Conservation (phyloP, 208 protist genomes). For the Wallacemonas sp. region DNA sequence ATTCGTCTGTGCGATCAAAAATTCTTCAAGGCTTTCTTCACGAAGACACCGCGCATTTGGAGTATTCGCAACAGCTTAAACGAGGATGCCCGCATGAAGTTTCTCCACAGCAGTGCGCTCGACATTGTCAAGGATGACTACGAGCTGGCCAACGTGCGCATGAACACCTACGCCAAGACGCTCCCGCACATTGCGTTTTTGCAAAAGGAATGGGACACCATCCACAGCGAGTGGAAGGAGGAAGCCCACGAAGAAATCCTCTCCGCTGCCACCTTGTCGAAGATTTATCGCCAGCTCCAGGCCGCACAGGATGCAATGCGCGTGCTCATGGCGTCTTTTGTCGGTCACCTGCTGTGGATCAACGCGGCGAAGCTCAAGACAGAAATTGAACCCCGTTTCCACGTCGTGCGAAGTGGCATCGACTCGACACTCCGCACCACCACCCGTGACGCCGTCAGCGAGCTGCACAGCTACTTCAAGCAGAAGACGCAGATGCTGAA, state of each 20-base stretch:
- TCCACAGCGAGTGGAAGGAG: conserved; percentile 76
- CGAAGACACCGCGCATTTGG: conserved; percentile 76
- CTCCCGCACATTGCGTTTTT: conserved; percentile 89
- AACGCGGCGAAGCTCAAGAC: conserved; percentile 89
- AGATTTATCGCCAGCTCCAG: conserved; percentile 79
- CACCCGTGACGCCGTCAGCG: conserved; percentile 50
- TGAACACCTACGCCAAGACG: conserved; percentile 77
- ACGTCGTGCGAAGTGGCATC: conserved; percentile 70
- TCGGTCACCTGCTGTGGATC: conserved; percentile 88
- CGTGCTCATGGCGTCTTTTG: conserved; percentile 88
- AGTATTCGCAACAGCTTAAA: conserved; percentile 66
- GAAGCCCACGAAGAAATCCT: conserved; percentile 57
- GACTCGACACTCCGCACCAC: conserved; percentile 76
- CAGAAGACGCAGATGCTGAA: conserved; percentile 85
- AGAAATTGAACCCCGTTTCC: conserved; percentile 87
- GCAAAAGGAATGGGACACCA: conserved; percentile 73
- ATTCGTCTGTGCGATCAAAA: conserved; percentile 81
- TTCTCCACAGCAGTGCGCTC: conserved; percentile 53
- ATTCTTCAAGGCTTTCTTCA: conserved; percentile 79
- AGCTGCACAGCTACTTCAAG: conserved; percentile 87
- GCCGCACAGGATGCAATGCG: conserved; percentile 80
- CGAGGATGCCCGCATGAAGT: conserved; percentile 65
- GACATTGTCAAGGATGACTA: conserved; percentile 83
- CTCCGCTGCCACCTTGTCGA: conserved; percentile 56
- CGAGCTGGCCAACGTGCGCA: conserved; percentile 70